Evolutionary conservation across 805 yeast genomes (phyloP), one percentile per base, ranked within the genome.

Genomic region (Saturnispora galanensis): DNA sequence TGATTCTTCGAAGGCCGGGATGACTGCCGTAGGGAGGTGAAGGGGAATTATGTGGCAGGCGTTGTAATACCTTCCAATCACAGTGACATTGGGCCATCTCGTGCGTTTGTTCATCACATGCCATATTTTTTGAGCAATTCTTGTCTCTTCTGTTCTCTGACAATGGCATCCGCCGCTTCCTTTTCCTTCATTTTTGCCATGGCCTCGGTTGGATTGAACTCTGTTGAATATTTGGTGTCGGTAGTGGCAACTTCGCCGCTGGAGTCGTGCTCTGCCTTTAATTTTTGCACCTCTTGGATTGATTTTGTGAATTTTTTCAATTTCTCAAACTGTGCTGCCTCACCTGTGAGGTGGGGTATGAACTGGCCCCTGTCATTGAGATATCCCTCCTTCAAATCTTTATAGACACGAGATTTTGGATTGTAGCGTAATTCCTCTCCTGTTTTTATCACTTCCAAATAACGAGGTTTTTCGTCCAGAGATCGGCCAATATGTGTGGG

Each of bases 401-500:
- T 56, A 41, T 58, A 57, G 3, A 62, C 63, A 45, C 80, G 63
- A 3, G 81, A 69, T 53, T 70, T 75, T 1, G 82, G 80, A 53
- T 78, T 77, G 52, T 73, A 74, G 17, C 69, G 67, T 7, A 73
- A 59, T 35, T 68, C 71, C 26, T 63, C 60, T 7, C 64, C 68
- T 1, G 70, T 56, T 49, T 69, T 65, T 10, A 75, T 62, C 37
- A 79, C 70, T 56, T 76, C 65, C 53, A 76, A 55, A 67, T 86
- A 77, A 50, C 76, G 61, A n/a, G 96, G 94, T 34, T 77, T 77
- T 56, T 87, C 96, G 49, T 79, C 83, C 44, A 89, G 58, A 30
- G 83, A 76, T 40, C 95, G 63, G 0, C 83, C 71, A 8, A 74
- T 59, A 42, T 64, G 66, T 56, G 58, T 71, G 4, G 45, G 40